Evolutionary conservation across 192 early-diverging fungal genomes (phyloP), one percentile per base, ranked within the genome.

Genomic region (Linnemannia exigua): DNA sequence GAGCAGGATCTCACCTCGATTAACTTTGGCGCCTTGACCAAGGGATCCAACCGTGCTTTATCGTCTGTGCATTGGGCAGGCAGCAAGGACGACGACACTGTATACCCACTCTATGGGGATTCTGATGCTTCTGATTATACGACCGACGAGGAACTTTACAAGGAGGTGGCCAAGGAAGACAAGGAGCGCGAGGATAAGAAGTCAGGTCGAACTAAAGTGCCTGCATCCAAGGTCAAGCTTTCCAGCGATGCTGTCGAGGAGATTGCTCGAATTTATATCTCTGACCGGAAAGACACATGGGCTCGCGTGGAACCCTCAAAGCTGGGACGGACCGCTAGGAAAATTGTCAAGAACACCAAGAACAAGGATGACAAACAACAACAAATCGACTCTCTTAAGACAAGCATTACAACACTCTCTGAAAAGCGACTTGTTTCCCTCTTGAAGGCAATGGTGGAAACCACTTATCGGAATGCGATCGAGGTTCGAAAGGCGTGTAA

Each of bases 81-180:
- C 58, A 31, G 3, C 58, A 63, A 63, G 28, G 70, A n/a, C 3
- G 68, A 74, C 7, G 76, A 86, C 33, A 20, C 35, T 33, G 35
- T 80, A 17, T 76, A 70, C 25, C 84, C 84, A 28, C 38, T 74
- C 17, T 86, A 86, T 47, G 84, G 84, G 0, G 84, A 86, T 11
- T 86, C 84, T 5, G 84, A 86, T 14, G 84, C 84, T 4, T 79
- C 77, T 19, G 84, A 47, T 4, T 86, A 86, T 28, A 86, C 78
- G 3, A 86, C 84, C 0, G 84, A 86, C 25, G 84, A 86, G 38
- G 84, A 86, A 41, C 70, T 86, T 1, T 58, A 58, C 70, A 79
- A 38, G n/a, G 69, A 86, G n/a, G 84, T 86, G 37, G 74, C 74
- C 6, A 61, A 31, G 31, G 83, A 85, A 41, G 78, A 86, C 36